Conservation (phyloP, 2,329 filamentous ascomycete species). For the Diplodia corticola region DNA sequence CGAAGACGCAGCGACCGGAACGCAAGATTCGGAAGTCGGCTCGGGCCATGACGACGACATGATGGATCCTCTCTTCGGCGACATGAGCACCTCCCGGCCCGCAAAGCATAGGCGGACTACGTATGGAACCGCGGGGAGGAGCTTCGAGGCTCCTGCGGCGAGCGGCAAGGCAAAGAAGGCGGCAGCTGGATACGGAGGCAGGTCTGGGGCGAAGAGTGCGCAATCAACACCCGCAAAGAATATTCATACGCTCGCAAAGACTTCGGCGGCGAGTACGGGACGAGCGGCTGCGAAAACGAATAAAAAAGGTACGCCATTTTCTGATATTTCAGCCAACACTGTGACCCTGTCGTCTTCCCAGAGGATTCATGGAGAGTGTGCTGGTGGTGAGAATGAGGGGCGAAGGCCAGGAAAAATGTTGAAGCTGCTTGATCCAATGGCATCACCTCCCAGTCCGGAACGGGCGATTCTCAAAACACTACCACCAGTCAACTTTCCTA, state of each 20-base stretch:
- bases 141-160: too few relatives aligned
- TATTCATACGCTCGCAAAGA: not conserved
- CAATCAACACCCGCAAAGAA: not conserved
- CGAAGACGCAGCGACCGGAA: not conserved
- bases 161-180: not conserved
- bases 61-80: not conserved
- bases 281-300: not conserved
- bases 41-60: not conserved
- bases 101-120: not conserved
- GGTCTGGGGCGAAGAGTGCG: not conserved
- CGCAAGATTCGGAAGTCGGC: not conserved
- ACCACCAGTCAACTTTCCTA: not conserved
- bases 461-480: not conserved
- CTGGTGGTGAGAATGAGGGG: not conserved
- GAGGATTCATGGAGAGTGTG: not conserved
- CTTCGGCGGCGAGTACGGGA: not conserved
- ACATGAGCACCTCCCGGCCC: not conserved
- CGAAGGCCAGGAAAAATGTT: not conserved
- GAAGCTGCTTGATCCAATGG: not conserved
- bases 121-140: not conserved
- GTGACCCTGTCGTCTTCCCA: not conserved
- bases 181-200: not conserved
- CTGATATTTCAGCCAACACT: not conserved
- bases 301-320: conserved; percentile 15
- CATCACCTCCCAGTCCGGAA: not conserved